Conservation (phyloP, 495 filamentous ascomycete species). For the Penicillium taxi region DNA sequence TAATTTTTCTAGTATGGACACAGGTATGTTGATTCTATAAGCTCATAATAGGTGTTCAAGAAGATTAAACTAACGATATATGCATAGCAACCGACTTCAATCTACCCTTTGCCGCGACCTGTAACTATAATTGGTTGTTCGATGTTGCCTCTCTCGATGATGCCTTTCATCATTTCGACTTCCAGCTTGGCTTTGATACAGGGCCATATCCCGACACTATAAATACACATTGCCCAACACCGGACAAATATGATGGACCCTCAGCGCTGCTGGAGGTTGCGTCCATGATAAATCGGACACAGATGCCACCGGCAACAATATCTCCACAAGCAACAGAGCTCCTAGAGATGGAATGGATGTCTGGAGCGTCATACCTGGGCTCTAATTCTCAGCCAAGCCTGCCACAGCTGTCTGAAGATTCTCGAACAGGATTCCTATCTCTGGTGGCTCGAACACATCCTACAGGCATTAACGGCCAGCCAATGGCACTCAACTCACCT, state of each 20-base stretch:
- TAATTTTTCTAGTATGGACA: constrained; percentile 26
- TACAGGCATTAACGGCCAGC: constrained; percentile 30
- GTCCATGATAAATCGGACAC: constrained; percentile 9
- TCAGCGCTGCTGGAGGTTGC: constrained; percentile 18
- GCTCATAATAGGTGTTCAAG: no score
- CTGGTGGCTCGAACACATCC: constrained; percentile 38
- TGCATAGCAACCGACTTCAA: constrained; percentile 44
- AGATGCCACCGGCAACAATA: neutral
- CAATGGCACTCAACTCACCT: constrained; percentile 36
- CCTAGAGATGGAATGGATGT: constrained; percentile 30
- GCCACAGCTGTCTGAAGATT: constrained; percentile 22
- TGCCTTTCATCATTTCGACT: constrained; percentile 27
- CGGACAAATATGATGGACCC: constrained; percentile 11
- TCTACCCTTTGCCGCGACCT: constrained; percentile 48
- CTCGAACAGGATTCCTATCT: constrained; percentile 33
- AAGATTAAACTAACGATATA: constrained; percentile 10
- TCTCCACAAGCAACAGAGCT: constrained; percentile 5
- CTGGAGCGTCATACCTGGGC: constrained; percentile 13
- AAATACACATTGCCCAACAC: neutral
- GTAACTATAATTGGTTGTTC: constrained; percentile 52
- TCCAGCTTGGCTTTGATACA: constrained; percentile 21
- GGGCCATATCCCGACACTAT: constrained; percentile 14
- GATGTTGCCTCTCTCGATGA: constrained; percentile 33
- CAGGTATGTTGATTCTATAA: constrained; percentile 13
- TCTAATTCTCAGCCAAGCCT: constrained; percentile 5